A percentile compares a stretch with the other conserved stretches of the same genome.
These are phyloP conservation scores for Stachybotrys elegans DNA, from an alignment of 2,329 filamentous ascomycete genomes.

Conservation along the genomic window DNA sequence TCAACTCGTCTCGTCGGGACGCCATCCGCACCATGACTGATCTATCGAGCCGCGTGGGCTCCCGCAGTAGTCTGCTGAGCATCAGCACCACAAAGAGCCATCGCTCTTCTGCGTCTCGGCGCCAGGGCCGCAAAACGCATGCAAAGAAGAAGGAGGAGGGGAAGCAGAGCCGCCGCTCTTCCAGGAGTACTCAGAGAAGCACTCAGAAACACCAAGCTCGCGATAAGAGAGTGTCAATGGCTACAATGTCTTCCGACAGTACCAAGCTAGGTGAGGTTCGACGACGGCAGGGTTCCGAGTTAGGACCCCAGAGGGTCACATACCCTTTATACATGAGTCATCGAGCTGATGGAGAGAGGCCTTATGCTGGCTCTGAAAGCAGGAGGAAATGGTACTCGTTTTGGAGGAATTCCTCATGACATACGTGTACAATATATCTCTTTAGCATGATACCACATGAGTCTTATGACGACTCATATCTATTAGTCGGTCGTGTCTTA, in stretches of 20 bases:
- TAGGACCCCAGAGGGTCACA: constrained; percentile 7
- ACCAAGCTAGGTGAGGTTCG: constrained; percentile 40
- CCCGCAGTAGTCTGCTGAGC: constrained; percentile 4
- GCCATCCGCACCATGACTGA: constrained; percentile 44
- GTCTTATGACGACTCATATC: too few species aligned
- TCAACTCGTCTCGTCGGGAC: constrained; percentile 40
- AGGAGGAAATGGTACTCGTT: too few species aligned
- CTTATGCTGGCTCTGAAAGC: too few species aligned
- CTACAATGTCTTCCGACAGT: constrained; percentile 36
- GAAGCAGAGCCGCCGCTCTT: constrained; percentile 2
- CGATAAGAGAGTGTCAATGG: constrained; percentile 17
- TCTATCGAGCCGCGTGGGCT: constrained; percentile 31
- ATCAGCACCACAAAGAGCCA: constrained; percentile 9
- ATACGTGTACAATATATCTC: too few species aligned
- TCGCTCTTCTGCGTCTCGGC: constrained; percentile 6
- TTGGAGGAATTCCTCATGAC: too few species aligned
- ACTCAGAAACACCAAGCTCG: constrained; percentile 7
- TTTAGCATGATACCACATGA: too few species aligned
- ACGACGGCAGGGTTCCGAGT: constrained; percentile 13
- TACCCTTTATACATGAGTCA: constrained; percentile 15
- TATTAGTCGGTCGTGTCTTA: too few species aligned
- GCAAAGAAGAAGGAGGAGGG: constrained; percentile 7
- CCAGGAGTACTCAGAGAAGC: constrained; percentile 6
- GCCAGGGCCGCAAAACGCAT: constrained; percentile 7
- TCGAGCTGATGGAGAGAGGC: too few species aligned